Evolutionary conservation across 352 stramenopile genomes (phyloP).

Genomic region (Globisporangium okanoganense): DNA sequence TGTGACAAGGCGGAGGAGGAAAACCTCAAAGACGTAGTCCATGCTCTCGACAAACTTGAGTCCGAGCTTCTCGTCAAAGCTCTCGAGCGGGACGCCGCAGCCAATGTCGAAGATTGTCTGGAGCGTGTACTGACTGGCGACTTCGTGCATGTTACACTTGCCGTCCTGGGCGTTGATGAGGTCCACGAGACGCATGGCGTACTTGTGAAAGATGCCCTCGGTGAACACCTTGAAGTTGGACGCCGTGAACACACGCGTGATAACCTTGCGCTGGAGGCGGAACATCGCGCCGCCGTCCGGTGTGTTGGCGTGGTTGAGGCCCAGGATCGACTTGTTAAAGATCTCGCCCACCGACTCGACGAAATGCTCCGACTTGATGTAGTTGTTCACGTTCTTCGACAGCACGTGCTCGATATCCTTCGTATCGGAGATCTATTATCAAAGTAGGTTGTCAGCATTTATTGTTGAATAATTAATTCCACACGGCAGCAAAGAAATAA

Average conservation of each 20-base stretch:
- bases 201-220: conserved; percentile 40
- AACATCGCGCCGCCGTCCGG: conserved; percentile 50
- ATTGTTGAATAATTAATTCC: too few relatives aligned
- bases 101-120: conserved; percentile 54
- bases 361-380: conserved; percentile 64
- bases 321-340: conserved; percentile 67
- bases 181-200: conserved; percentile 27
- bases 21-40: conserved; percentile 44
- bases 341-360: conserved; percentile 53
- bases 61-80: conserved; percentile 24
- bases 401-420: conserved; percentile 64
- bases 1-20: conserved; percentile 39
- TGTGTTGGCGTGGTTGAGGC: conserved; percentile 51
- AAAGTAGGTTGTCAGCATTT: too few relatives aligned
- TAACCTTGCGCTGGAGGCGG: conserved; percentile 70
- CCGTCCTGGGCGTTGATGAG: conserved; percentile 6
- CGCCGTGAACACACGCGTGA: conserved; percentile 84
- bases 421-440: conserved; percentile 36
- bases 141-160: conserved; percentile 44
- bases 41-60: conserved; percentile 38
- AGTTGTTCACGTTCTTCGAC: conserved; percentile 60
- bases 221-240: conserved; percentile 46
- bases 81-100: conserved; percentile 35
- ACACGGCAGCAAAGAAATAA: too few relatives aligned
- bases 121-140: conserved; percentile 47